These are phyloP conservation scores for Microdochium trichocladiopsis DNA, from an alignment of 2,329 filamentous ascomycete species.

Conservation along the genomic window DNA sequence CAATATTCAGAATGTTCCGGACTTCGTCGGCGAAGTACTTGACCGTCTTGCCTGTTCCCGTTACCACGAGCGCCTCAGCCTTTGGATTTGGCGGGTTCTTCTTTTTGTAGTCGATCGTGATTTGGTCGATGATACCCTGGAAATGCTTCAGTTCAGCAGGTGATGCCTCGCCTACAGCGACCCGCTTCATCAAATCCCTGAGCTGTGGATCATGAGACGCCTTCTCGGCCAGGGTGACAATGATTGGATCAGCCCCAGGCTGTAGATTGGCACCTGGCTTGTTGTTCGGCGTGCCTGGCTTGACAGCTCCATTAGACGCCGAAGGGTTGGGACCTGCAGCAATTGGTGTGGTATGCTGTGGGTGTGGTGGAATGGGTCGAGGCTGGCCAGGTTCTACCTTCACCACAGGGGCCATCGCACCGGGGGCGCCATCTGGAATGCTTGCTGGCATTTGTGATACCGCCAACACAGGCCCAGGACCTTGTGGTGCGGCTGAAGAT, in stretches of 20 bases:
- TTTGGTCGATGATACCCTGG: constrained; percentile 73
- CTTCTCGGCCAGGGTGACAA: constrained; percentile 69
- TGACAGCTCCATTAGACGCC: constrained; percentile 8
- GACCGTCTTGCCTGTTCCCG: constrained; percentile 47
- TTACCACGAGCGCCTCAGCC: constrained; percentile 47
- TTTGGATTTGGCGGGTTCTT: constrained; percentile 45
- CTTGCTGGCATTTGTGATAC: not conserved
- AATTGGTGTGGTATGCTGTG: not conserved
- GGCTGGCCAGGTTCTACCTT: constrained; percentile 1
- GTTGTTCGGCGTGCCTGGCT: constrained; percentile 14
- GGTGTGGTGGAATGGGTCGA: not conserved
- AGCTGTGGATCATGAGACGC: constrained; percentile 67
- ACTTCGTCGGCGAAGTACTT: constrained; percentile 55
- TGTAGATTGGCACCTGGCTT: constrained; percentile 17
- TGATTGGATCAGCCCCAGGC: constrained; percentile 61
- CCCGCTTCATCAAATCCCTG: constrained; percentile 75
- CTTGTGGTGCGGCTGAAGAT: not conserved
- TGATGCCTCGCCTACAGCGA: constrained; percentile 67
- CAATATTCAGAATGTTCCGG: constrained; percentile 49
- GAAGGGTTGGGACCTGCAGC: constrained; percentile 4
- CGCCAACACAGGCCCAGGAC: not conserved
- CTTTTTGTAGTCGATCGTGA: constrained; percentile 54
- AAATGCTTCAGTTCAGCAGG: constrained; percentile 68
- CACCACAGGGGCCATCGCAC: not conserved
- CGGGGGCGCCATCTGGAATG: not conserved